Base-by-base conservation (phyloP, 164 flowering plant species). In the Warburgia ugandensis region DNA sequence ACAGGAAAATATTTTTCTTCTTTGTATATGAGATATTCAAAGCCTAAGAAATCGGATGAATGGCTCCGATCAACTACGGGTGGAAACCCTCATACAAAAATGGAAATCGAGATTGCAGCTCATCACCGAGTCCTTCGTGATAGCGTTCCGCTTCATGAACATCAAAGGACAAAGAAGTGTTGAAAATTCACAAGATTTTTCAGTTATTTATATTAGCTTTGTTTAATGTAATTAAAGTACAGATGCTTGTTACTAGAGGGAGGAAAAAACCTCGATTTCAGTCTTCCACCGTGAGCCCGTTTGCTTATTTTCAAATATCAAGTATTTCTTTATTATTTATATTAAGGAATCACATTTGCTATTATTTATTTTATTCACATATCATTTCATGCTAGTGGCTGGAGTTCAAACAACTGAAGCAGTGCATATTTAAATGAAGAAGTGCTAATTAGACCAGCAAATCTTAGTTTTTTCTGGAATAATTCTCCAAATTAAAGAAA, bases 171-270 rank as follows among this genome's bases (percentile, higher is more conserved):
- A 48, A 14, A 29, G 6, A 27, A 26, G 26, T 17, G 25, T 29
- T 48, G 39, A n/a, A 48, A 20, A 31, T 25, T 48, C 36, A 48
- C 52, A 31, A 46, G 52, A 48, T 13, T 30, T 26, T 48, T 48
- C 4, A 21, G 10, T 6, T 5, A 4, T 43, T 19, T 22, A n/a
- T n/a, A n/a, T 33, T 33, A 10, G 3, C 0, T 33, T 33, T 33
- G 37, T 46, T 7, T 26, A 45, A 28, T 46, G 21, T 3, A 29
- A 46, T 27, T 21, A 27, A n/a, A 46, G 50, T 46, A 46, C 50
- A 46, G 21, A 16, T 32, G 23, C 13, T 8, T 12, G 20, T 25
- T 16, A 48, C 13, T 20, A 30, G 25, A 48, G 32, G 52, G 32
- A 3, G 23, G 17, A 31, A 31, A 6, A 31, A 19, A 31, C 37